Percentiles rank a stretch among this genome's conserved stretches.
These are phyloP conservation scores for Grammothele lineata DNA, from an alignment of 768 basidiomycete species.

Conservation along the genomic window DNA sequence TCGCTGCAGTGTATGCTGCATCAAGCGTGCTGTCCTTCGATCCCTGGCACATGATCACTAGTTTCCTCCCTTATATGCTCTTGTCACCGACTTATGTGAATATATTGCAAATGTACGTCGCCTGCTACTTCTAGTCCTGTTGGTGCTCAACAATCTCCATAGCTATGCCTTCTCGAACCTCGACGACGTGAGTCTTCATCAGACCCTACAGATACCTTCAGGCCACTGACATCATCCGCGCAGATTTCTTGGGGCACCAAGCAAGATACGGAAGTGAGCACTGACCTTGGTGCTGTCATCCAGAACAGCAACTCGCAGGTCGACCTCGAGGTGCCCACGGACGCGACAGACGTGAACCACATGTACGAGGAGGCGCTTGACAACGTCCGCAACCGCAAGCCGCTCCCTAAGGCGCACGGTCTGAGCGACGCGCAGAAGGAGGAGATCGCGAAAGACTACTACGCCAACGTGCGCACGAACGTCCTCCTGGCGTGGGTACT, in stretches of 20 bases:
- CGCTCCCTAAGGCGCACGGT: constrained; percentile 30
- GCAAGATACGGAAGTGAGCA: constrained; percentile 67
- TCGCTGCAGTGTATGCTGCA: constrained; percentile 11
- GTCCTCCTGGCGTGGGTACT: constrained; percentile 80
- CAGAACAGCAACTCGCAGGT: constrained; percentile 80
- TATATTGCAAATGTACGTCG: constrained; percentile 66
- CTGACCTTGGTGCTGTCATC: constrained; percentile 79
- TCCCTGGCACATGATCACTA: constrained; percentile 95
- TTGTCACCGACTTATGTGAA: constrained; percentile 81
- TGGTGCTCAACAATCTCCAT: no score
- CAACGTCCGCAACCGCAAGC: constrained; percentile 60
- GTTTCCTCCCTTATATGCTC: constrained; percentile 83
- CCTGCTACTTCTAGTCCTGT: no score
- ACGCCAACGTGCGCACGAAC: constrained; percentile 84
- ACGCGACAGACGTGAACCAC: constrained; percentile 76
- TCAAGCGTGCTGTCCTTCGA: constrained; percentile 38
- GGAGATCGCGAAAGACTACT: constrained; percentile 77
- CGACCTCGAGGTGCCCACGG: constrained; percentile 81
- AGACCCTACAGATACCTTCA: constrained; percentile 11
- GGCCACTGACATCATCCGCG: background rate
- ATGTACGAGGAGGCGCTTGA: constrained; percentile 82
- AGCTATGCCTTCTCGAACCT: constrained; percentile 86
- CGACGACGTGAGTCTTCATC: constrained; percentile 59
- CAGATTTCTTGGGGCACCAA: constrained; percentile 97
- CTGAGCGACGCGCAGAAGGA: constrained; percentile 59